A percentile compares a stretch with the other conserved stretches of the same genome.
Evolutionary conservation across 495 filamentous ascomycete species (phyloP).

Genomic region (Parathielavia hyrcaniae): DNA sequence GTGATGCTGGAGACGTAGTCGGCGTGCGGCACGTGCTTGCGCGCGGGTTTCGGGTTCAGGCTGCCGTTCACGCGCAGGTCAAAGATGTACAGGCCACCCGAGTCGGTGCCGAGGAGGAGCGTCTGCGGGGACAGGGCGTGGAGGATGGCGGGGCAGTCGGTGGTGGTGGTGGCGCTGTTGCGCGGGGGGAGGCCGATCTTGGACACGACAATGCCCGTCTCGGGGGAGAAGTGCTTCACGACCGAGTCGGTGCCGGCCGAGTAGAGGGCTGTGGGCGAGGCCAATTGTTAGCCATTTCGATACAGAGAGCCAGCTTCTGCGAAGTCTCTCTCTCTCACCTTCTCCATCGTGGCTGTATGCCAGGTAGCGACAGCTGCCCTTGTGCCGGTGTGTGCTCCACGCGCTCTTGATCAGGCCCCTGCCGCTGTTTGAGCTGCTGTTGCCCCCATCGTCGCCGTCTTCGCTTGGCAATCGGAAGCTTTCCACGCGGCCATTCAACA

Average conservation of each 20-base stretch:
- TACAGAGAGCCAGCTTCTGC: neutral
- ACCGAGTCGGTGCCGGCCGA: conserved; percentile 86
- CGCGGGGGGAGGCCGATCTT: conserved; percentile 61
- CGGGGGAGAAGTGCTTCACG: conserved; percentile 75
- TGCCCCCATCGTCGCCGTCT: conserved; percentile 44
- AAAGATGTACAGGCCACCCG: conserved; percentile 79
- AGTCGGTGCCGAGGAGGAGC: conserved; percentile 84
- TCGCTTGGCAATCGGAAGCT: conserved; percentile 68
- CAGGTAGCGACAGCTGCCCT: conserved; percentile 80
- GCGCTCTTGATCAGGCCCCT: conserved; percentile 70
- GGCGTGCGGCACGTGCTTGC: conserved; percentile 77
- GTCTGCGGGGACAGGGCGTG: conserved; percentile 80
- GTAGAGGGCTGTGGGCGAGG: conserved; percentile 56
- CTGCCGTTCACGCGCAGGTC: conserved; percentile 70
- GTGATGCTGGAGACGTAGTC: conserved; percentile 91
- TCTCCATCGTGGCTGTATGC: conserved; percentile 70
- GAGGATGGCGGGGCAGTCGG: conserved; percentile 69
- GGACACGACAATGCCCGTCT: conserved; percentile 72
- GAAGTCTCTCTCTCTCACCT: conserved; percentile 33
- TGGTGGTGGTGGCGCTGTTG: conserved; percentile 29
- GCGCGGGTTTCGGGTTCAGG: conserved; percentile 56
- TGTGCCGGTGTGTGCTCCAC: conserved; percentile 85
- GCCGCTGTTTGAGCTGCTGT: conserved; percentile 51
- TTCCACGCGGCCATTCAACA: conserved; percentile 80
- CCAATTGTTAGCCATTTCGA: conserved; percentile 15